Percentiles rank a stretch among this genome's conserved stretches.
These are phyloP conservation scores for Boletus subparvulus DNA, from an alignment of 768 basidiomycete genomes.

Conservation along the genomic window DNA sequence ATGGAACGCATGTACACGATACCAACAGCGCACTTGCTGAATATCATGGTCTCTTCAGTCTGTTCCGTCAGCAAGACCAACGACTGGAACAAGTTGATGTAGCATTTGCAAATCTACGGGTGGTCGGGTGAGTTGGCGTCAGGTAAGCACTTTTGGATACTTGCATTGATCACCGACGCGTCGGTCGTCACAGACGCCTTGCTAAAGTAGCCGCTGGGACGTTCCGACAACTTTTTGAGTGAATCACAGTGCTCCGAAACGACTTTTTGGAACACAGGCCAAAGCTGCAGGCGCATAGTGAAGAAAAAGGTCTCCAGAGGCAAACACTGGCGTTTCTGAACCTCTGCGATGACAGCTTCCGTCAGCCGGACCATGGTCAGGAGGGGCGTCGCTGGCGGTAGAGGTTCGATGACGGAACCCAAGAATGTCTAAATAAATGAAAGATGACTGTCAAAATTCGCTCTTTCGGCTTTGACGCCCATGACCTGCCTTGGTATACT, in stretches of 20 bases:
- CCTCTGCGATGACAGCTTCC: slow-evolving; percentile 72
- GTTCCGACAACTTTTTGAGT: slow-evolving; percentile 81
- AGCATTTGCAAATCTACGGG: slow-evolving; percentile 67
- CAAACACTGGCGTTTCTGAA: slow-evolving; percentile 73
- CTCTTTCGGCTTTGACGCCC: neutral
- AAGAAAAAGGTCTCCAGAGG: slow-evolving; percentile 84
- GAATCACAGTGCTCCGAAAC: slow-evolving; percentile 84
- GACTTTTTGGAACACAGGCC: slow-evolving; percentile 90
- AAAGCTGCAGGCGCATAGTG: slow-evolving; percentile 78
- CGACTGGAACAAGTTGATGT: slow-evolving; percentile 78
- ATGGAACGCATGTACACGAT: neutral
- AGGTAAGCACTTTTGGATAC: slow-evolving; percentile 16
- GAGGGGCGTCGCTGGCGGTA: slow-evolving; percentile 73
- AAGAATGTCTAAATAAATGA: slow-evolving; percentile 57
- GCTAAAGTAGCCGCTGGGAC: slow-evolving; percentile 61
- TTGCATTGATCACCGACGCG: slow-evolving; percentile 57
- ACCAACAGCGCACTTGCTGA: slow-evolving; percentile 70
- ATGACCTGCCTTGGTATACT: slow-evolving; percentile 70
- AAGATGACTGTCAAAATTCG: neutral
- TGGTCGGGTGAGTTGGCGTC: neutral
- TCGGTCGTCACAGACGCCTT: slow-evolving; percentile 67
- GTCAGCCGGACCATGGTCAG: slow-evolving; percentile 91
- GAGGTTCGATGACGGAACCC: slow-evolving; percentile 64
- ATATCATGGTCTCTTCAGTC: slow-evolving; percentile 95
- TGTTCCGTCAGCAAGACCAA: slow-evolving; percentile 79